Percentiles rank a stretch among this genome's conserved stretches.
Conservation (phyloP, 1,284 basidiomycete species). For the Cerrena zonata region DNA sequence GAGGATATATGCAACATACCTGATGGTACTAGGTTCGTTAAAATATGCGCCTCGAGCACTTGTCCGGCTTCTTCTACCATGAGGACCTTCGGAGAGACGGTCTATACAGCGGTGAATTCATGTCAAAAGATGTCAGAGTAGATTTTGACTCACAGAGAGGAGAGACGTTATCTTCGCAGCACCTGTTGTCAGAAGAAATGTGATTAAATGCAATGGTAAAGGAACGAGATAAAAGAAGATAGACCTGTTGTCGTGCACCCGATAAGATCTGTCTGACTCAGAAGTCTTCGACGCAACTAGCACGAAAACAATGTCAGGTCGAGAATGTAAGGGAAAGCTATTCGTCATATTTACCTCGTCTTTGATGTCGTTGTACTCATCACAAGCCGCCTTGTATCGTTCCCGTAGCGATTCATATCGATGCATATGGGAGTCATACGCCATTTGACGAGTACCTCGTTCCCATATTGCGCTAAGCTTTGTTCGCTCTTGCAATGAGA, state of each 20-base stretch:
- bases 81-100: slow-evolving; percentile 29
- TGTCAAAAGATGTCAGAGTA: slow-evolving; percentile 1
- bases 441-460: slow-evolving; percentile 15
- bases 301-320: no score
- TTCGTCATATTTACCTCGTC: no score
- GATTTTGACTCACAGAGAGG: slow-evolving; percentile 38
- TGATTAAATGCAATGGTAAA: not conserved
- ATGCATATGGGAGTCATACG: slow-evolving; percentile 14
- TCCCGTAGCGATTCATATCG: slow-evolving; percentile 14
- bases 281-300: slow-evolving; percentile 41
- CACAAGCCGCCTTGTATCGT: slow-evolving; percentile 15
- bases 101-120: slow-evolving; percentile 29
- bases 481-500: slow-evolving; percentile 18
- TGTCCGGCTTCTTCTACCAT: slow-evolving; percentile 59
- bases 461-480: slow-evolving; percentile 18
- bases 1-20: slow-evolving; percentile 16
- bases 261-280: slow-evolving; percentile 52
- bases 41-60: slow-evolving; percentile 68
- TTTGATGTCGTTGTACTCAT: slow-evolving; percentile 16
- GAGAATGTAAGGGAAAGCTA: no score
- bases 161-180: slow-evolving; percentile 59
- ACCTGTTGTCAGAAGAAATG: slow-evolving; percentile 34
- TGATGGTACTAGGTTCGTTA: slow-evolving; percentile 54
- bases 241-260: slow-evolving; percentile 65
- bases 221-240: not conserved